Base-by-base conservation (phyloP, 495 filamentous ascomycete genomes). In the Cercophora newfieldiana region DNA sequence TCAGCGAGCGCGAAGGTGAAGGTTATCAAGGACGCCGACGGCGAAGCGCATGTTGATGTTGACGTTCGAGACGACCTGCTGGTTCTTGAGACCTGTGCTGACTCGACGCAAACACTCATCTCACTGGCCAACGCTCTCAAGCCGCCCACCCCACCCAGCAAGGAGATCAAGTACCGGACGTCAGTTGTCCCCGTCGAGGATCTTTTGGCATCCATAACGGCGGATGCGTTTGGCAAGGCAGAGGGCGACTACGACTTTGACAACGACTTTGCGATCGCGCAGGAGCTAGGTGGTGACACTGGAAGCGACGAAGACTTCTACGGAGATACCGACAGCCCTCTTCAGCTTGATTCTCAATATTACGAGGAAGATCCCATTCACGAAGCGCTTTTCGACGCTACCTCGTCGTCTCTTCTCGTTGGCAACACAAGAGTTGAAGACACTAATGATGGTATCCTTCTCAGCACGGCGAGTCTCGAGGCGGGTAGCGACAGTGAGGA, bases 101-200 rank as follows among this genome's bases (percentile, higher is more conserved):
- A 99, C 76, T 98, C 96, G 10, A 98, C 95, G 0, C 93, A 97
- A 71, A 98, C 96, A 0, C 84, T 99, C 2, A 88, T 96, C 58
- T 87, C 83, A 18, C 85, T 95, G 64, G 74, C 95, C 48, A 92
- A 91, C 71, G 93, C 89, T 0, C 83, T 99, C 4, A 87, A 87
- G 12, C 95, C 94, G 24, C 95, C 96, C 2, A 85, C 86, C 7
- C 88, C 92, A 0, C 93, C 93, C 8, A 91, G 85, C 69, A 89
- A 89, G 54, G 88, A 89, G 61, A 83, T 87, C 63, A 94, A 94
- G 72, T 99, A 97, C 74, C 86, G 89, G 48, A 98, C 94, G 1
- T 86, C 94, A 62, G 86, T 96, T 25, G 87, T 96, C 64, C 90
- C 94, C 0, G 81, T 98, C 3, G 77, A 93, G 69, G 91, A 97